Percentiles rank a stretch among this genome's conserved stretches.
phyloP scores from a whole-genome alignment of 2,329 filamentous ascomycete genomes.

The Pseudogymnoascus destructans region DNA sequence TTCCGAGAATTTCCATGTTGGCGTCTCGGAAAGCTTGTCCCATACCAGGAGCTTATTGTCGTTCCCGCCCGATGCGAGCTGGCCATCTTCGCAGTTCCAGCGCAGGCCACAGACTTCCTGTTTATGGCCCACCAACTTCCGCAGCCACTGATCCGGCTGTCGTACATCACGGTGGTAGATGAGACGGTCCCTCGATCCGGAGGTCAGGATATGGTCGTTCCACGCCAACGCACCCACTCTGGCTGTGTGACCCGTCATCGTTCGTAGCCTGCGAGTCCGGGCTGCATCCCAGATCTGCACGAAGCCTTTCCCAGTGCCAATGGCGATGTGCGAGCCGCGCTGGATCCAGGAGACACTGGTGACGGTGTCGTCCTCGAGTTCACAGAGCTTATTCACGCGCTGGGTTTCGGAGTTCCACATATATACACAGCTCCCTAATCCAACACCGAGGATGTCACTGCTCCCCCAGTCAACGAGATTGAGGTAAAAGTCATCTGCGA shows the following conservation, averaged over 20 bases:
- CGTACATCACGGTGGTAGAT: constrained; percentile 96
- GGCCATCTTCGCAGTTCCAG: constrained; percentile 94
- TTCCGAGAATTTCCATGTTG: constrained; percentile 85
- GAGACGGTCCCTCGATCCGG: constrained; percentile 79
- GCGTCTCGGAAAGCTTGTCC: constrained; percentile 89
- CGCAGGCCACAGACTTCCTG: constrained; percentile 94
- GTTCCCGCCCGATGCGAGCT: constrained; percentile 89
- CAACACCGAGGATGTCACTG: constrained; percentile 85
- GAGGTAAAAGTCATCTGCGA: constrained; percentile 95
- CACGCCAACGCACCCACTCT: constrained; percentile 89
- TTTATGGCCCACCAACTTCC: constrained; percentile 84
- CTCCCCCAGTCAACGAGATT: constrained; percentile 98
- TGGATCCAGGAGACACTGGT: constrained; percentile 99
- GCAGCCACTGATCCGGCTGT: constrained; percentile 78
- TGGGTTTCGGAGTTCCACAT: constrained; percentile 96
- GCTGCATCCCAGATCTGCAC: constrained; percentile 98
- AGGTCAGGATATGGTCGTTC: constrained; percentile 96
- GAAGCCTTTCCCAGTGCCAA: constrained; percentile 85
- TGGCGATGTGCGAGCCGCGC: constrained; percentile 86
- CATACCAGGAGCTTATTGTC: constrained; percentile 99
- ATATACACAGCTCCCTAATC: constrained; percentile 84
- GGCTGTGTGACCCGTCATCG: constrained; percentile 93
- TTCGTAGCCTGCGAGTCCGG: constrained; percentile 68
- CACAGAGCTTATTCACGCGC: constrained; percentile 85
- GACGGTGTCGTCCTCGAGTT: constrained; percentile 81